A percentile compares a stretch with the other conserved stretches of the same genome.
Conservation (phyloP, 257 asterid genomes). For the Scutellaria baicalensis region DNA sequence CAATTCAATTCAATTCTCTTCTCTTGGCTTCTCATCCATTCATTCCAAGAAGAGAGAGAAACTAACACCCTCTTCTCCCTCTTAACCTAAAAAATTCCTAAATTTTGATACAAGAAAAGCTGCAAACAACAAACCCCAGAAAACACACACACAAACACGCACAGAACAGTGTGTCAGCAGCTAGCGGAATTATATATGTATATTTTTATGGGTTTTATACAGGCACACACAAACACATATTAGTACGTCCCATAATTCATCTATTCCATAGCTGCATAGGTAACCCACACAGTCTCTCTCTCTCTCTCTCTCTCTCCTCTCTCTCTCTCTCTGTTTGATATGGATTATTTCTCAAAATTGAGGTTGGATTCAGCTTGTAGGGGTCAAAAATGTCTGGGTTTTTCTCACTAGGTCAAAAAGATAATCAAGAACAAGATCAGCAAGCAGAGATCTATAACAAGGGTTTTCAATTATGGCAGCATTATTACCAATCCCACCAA, state of each 20-base stretch:
- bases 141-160: not conserved
- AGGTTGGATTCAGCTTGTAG: constrained; percentile 22
- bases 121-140: constrained; percentile 25
- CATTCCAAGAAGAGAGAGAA: no score
- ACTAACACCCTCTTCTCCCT: not conserved
- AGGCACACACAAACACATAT: not conserved
- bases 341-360: constrained; percentile 38
- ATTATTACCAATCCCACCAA: constrained; percentile 47
- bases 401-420: constrained; percentile 48
- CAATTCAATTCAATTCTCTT: constrained; percentile 21
- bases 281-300: not conserved
- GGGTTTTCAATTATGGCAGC: constrained; percentile 91
- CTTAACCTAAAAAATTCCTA: constrained; percentile 25
- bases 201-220: not conserved
- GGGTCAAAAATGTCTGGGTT: constrained; percentile 60
- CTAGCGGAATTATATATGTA: not conserved
- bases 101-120: constrained; percentile 28
- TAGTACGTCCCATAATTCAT: constrained; percentile 5
- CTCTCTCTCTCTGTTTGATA: constrained; percentile 17
- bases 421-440: constrained; percentile 21
- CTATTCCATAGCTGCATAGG: no score
- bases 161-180: constrained; percentile 26
- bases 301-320: not conserved
- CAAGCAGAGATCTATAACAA: constrained; percentile 58
- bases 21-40: not conserved